phyloP scores from a whole-genome alignment of 2,329 filamentous ascomycete genomes.

The Rosellinia necatrix region DNA sequence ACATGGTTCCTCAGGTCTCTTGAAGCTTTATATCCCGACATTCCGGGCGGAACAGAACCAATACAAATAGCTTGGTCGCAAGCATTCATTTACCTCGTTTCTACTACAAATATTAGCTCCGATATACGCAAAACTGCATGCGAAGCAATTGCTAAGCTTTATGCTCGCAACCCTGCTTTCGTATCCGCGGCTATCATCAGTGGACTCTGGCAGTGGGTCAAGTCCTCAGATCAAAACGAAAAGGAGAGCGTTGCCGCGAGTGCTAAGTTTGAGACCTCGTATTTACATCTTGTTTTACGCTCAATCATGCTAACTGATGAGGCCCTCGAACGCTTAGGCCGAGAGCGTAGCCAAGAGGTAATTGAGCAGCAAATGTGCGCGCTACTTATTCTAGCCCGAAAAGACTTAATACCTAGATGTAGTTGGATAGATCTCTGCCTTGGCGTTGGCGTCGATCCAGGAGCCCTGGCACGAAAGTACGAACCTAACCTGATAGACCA shows the following conservation, averaged over 20 bases:
- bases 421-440: slow-evolving; percentile 92
- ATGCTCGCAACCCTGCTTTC: slow-evolving; percentile 60
- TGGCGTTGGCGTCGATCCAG: slow-evolving; percentile 80
- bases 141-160: slow-evolving; percentile 66
- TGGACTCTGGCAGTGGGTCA: slow-evolving; percentile 81
- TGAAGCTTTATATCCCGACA: slow-evolving; percentile 59
- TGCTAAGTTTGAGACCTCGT: slow-evolving; percentile 66
- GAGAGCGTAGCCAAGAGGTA: slow-evolving; percentile 50
- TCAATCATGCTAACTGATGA: slow-evolving; percentile 66
- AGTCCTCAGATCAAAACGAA: slow-evolving; percentile 68
- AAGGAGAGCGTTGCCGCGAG: slow-evolving; percentile 75
- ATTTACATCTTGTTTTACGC: slow-evolving; percentile 65
- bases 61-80: slow-evolving; percentile 79
- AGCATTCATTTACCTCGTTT: slow-evolving; percentile 78
- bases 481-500: slow-evolving; percentile 69
- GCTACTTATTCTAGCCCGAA: slow-evolving; percentile 77
- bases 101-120: slow-evolving; percentile 64
- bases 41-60: slow-evolving; percentile 56
- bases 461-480: slow-evolving; percentile 69
- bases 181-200: slow-evolving; percentile 68
- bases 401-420: slow-evolving; percentile 74
- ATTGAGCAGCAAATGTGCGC: slow-evolving; percentile 75
- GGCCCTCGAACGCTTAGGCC: slow-evolving; percentile 51
- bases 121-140: slow-evolving; percentile 67
- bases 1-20: slow-evolving; percentile 77